These are phyloP conservation scores for Aschersonia sp. DNA, from an alignment of 2,329 filamentous ascomycete species.

Conservation along the genomic window DNA sequence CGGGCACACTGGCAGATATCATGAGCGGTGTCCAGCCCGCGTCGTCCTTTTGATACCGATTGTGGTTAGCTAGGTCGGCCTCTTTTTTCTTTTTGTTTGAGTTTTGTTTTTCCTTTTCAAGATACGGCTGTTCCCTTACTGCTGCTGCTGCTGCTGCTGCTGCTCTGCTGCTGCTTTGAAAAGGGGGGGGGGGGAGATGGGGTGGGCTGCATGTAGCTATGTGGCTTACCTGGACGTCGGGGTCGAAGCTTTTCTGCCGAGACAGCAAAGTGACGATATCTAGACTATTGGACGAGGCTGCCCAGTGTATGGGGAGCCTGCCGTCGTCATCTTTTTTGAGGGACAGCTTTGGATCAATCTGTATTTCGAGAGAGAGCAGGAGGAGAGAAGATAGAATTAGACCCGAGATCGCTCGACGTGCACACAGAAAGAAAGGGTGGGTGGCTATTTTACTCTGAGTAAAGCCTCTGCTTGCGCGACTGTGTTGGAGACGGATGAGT, in stretches of 20 bases:
- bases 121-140: no score
- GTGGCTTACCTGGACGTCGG: conserved; percentile 54
- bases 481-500: background rate
- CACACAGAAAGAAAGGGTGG: background rate
- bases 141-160: no score
- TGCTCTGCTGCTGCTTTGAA: background rate
- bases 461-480: conserved; percentile 7
- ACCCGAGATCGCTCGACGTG: background rate
- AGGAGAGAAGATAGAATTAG: no score
- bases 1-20: conserved; percentile 64
- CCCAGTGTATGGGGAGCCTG: conserved; percentile 88
- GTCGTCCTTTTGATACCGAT: conserved; percentile 37
- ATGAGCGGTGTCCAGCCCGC: conserved; percentile 74
- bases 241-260: conserved; percentile 60
- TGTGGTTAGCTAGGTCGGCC: no score
- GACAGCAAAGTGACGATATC: conserved; percentile 62
- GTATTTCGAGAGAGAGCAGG: background rate
- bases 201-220: background rate
- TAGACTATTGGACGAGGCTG: conserved; percentile 65
- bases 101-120: no score
- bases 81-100: no score
- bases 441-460: conserved; percentile 3
- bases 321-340: conserved; percentile 66
- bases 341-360: conserved; percentile 71
- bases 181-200: background rate